Base-by-base conservation (phyloP, 1,284 basidiomycete species). In the Prillingera fragicola region DNA sequence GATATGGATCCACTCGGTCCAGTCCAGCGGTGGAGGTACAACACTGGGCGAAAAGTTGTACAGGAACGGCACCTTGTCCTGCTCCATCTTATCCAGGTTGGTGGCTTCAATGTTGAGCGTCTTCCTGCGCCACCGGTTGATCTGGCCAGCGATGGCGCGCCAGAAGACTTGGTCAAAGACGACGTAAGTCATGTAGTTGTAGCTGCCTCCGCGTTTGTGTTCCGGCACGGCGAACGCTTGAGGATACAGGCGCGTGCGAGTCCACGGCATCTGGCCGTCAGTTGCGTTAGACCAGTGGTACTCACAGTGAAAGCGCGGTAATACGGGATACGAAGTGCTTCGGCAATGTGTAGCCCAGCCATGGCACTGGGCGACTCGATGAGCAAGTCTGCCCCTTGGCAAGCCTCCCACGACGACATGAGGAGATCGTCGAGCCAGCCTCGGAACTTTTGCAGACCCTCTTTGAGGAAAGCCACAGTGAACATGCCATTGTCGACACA, bases 301-400 rank as follows among this genome's bases (percentile, higher is more conserved):
- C 29, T 82, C 82, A 89, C 89, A 0, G 87, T 90, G 64, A 91
- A 90, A 3, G 87, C 87, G 56, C 88, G 78, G 72, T 85, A 97
- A 69, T 94, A 98, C 3, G 94, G 94, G 41, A 97, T 89, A 24
- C 76, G 77, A 14, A 98, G 75, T 1, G 88, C 90, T 67, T 98
- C 94, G 14, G 94, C 94, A 41, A 98, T 90, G 60, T 98, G 94
- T 50, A 87, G 86, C n/a, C 94, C 94, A n/a, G 84, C 90, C 85
- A 97, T 97, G 5, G 94, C 90, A 63, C 87, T 91, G 0, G 94
- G 94, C 60, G 86, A 89, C 72, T 98, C 94, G 42, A 98, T 78
- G 38, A 98, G 77, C 21, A 97, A 80, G 65, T 98, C 92, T 0
- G 89, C 90, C 17, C 81, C 84, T 72, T 94, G 88, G 64, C 95